These are phyloP conservation scores for Fusarium sp. DNA, from an alignment of 2,329 filamentous ascomycete genomes.

Conservation along the genomic window DNA sequence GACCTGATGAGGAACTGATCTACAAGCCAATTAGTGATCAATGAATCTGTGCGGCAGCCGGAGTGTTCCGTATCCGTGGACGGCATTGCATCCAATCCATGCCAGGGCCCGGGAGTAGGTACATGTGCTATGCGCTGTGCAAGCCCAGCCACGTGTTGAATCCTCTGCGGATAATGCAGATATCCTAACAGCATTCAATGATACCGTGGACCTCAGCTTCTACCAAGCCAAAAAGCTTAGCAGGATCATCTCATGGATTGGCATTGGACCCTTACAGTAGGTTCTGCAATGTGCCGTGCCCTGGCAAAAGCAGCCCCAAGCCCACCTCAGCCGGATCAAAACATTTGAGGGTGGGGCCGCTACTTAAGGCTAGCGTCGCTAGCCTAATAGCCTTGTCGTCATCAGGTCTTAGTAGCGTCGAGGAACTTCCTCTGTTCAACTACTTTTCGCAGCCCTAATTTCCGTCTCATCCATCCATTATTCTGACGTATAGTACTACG, in stretches of 20 bases:
- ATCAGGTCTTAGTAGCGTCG: slow-evolving; percentile 29
- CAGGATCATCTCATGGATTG: not conserved
- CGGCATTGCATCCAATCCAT: not conserved
- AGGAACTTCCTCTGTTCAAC: slow-evolving; percentile 27
- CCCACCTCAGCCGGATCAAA: slow-evolving; percentile 13
- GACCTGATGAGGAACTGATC: slow-evolving; percentile 32
- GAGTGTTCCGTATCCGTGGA: not conserved
- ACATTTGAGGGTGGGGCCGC: slow-evolving; percentile 22
- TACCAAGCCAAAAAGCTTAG: not conserved
- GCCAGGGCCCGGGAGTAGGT: too few relatives aligned
- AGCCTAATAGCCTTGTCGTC: slow-evolving; percentile 46
- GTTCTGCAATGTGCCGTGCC: not conserved
- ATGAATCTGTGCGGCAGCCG: slow-evolving; percentile 27
- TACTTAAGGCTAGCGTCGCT: slow-evolving; percentile 33
- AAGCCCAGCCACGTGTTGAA: not conserved
- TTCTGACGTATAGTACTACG: slow-evolving; percentile 19
- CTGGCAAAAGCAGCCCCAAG: not conserved
- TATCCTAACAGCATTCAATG: too few relatives aligned
- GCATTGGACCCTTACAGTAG: not conserved
- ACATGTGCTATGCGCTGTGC: not conserved
- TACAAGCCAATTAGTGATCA: slow-evolving; percentile 25
- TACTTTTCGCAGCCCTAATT: slow-evolving; percentile 24
- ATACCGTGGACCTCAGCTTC: too few relatives aligned
- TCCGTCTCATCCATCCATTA: slow-evolving; percentile 19
- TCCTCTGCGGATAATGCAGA: not conserved